A percentile compares a stretch with the other conserved stretches of the same genome.
Conservation (phyloP, 139 green algal genomes). For the Mychonastes homosphaera region DNA sequence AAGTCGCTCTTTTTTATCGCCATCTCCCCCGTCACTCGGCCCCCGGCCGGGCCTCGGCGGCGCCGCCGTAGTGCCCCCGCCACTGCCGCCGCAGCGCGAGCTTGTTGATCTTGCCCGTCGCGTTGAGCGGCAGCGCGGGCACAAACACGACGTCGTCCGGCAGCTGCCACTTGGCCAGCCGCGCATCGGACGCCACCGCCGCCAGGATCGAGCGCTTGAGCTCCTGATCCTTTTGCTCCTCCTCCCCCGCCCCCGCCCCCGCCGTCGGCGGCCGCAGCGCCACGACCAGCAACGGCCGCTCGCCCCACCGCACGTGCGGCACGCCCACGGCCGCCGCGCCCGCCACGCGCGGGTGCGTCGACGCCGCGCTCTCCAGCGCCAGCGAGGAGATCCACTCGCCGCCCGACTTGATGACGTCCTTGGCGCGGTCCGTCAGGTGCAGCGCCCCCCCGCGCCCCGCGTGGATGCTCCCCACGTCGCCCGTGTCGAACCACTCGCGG, state of each 20-base stretch:
- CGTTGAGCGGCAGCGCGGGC: too few relatives aligned
- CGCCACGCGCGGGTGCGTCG: conserved; percentile 40
- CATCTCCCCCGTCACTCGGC: too few relatives aligned
- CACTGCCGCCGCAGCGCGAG: too few relatives aligned
- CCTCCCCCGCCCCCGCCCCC: conserved; percentile 8
- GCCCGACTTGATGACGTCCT: conserved; percentile 78
- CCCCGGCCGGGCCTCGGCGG: too few relatives aligned
- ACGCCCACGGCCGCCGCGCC: conserved; percentile 65
- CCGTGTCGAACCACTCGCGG: conserved; percentile 55
- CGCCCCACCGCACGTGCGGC: conserved; percentile 53
- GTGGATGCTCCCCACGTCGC: conserved; percentile 70
- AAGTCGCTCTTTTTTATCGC: too few relatives aligned
- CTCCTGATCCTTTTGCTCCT: too few relatives aligned
- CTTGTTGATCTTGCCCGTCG: too few relatives aligned
- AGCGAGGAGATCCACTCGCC: conserved; percentile 62
- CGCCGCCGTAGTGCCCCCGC: too few relatives aligned
- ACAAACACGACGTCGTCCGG: too few relatives aligned
- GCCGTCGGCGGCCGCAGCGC: conserved; percentile 16
- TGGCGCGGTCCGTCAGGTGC: conserved; percentile 21
- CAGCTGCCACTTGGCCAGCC: too few relatives aligned
- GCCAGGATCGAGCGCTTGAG: too few relatives aligned
- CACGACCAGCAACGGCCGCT: conserved; percentile 68
- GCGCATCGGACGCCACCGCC: too few relatives aligned
- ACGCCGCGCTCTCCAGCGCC: conserved; percentile 44
- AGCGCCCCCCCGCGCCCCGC: background rate